Conservation (phyloP, 2,329 filamentous ascomycete species). For the Curvularia hawaiiensis region DNA sequence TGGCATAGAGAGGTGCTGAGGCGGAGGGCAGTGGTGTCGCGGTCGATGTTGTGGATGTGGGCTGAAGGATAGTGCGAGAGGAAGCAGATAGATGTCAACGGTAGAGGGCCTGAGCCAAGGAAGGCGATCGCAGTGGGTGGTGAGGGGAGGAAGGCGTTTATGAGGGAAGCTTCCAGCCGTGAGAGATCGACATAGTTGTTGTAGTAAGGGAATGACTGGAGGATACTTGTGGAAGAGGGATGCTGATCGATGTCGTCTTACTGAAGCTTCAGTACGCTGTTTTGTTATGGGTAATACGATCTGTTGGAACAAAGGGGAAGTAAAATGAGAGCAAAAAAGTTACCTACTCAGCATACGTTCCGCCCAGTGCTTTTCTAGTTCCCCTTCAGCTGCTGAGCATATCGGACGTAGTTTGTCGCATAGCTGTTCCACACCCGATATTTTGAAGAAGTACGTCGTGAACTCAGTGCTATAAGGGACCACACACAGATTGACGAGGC, state of each 20-base stretch:
- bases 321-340: not conserved
- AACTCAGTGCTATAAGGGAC: slow-evolving; percentile 28
- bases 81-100: slow-evolving; percentile 56
- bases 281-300: not conserved
- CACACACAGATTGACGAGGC: slow-evolving; percentile 48
- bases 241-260: not conserved
- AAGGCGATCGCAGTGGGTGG: slow-evolving; percentile 51
- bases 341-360: slow-evolving; percentile 34
- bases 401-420: slow-evolving; percentile 49
- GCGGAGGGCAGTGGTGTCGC: slow-evolving; percentile 43
- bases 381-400: slow-evolving; percentile 53
- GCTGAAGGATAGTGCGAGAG: slow-evolving; percentile 41
- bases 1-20: slow-evolving; percentile 39
- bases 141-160: slow-evolving; percentile 44
- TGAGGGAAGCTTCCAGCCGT: slow-evolving; percentile 52
- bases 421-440: slow-evolving; percentile 40
- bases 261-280: not conserved
- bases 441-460: slow-evolving; percentile 35
- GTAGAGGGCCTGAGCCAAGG: slow-evolving; percentile 58
- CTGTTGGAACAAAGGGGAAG: not conserved
- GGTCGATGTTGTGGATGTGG: slow-evolving; percentile 52
- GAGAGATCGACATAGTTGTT: slow-evolving; percentile 57
- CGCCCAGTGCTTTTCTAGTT: slow-evolving; percentile 55
- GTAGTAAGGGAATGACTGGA: slow-evolving; percentile 54
- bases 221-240: not conserved